These are phyloP conservation scores for Pleurotus cornucopiae DNA, from an alignment of 768 basidiomycete genomes.

Conservation along the genomic window DNA sequence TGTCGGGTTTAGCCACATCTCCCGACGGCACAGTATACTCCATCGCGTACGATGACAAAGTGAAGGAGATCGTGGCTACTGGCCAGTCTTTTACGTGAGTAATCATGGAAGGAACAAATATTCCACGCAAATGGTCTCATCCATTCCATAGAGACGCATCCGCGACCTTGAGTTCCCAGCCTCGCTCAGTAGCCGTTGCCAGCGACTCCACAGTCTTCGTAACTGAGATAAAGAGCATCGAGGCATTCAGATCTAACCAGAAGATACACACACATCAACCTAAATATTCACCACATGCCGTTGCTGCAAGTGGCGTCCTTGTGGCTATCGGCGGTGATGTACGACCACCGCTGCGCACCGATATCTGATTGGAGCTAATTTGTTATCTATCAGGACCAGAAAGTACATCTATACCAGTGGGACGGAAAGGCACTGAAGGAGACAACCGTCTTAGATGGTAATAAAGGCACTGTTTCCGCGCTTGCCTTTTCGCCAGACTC, in stretches of 20 bases:
- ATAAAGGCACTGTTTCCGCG: constrained; percentile 66
- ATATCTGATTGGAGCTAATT: background rate
- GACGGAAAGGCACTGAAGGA: constrained; percentile 61
- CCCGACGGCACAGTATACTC: constrained; percentile 55
- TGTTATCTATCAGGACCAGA: constrained; percentile 50
- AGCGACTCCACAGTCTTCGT: constrained; percentile 66
- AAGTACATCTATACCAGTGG: constrained; percentile 72
- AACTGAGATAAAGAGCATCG: constrained; percentile 50
- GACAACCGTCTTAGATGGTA: constrained; percentile 54
- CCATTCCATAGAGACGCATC: constrained; percentile 40
- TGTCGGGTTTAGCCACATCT: constrained; percentile 55
- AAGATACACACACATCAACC: constrained; percentile 54
- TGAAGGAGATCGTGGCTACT: constrained; percentile 57
- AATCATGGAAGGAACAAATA: constrained; percentile 5
- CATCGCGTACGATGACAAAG: constrained; percentile 75
- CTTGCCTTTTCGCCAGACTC: constrained; percentile 82
- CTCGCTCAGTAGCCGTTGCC: constrained; percentile 57
- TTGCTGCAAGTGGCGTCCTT: constrained; percentile 46
- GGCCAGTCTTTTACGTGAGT: constrained; percentile 48
- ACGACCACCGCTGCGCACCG: constrained; percentile 15
- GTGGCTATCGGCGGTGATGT: constrained; percentile 80
- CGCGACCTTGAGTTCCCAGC: constrained; percentile 55
- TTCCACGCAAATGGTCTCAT: background rate
- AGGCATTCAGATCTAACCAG: constrained; percentile 70
- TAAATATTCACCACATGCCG: constrained; percentile 47